Base-by-base conservation (phyloP, 805 yeast genomes). In the Debaryomyces tyrocola region DNA sequence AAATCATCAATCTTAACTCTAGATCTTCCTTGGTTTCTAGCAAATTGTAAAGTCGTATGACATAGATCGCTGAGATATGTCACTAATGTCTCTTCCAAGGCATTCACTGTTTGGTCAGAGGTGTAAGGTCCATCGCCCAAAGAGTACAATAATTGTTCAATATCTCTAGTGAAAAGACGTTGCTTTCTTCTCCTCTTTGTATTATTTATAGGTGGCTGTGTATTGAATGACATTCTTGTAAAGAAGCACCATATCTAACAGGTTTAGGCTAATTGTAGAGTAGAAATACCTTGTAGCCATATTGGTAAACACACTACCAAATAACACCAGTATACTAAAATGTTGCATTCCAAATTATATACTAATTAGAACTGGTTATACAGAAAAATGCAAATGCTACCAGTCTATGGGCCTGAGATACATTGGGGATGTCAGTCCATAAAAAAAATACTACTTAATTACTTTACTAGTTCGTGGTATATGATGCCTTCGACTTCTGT, bases 81-180 rank as follows among this genome's bases (percentile, higher is more conserved):
- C 38, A 59, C 62, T 12, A 73, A 55, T 14, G 66, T 57, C 40
- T 73, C 78, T 46, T 73, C 78, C 4, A 73, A 56, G 8, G 71
- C 60, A 45, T 59, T 66, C 2, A 71, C 59, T 2, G 76, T 70
- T 18, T 67, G 50, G 34, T 73, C 77, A 4, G 62, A 59, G 11
- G 71, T 64, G 8, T 66, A 66, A 0, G 76, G 73, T 2, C 70
- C 66, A 46, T 73, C 78, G 1, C 78, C 78, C 41, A 73, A 51
- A 4, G 76, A 64, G 44, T 63, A 73, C 10, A 73, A 57, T 17
- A 73, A 58, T 44, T 65, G 68, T 43, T 73, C 78, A 21, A 73
- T 69, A 50, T 73, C 78, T 33, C 66, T 69, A 27, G 66, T 58
- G 56, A 73, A 73, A 21, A 70, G 61, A 35, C 70, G 62, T 44